Evolutionary conservation across 768 basidiomycete genomes (phyloP).

Genomic region (Tulasnella sp.): DNA sequence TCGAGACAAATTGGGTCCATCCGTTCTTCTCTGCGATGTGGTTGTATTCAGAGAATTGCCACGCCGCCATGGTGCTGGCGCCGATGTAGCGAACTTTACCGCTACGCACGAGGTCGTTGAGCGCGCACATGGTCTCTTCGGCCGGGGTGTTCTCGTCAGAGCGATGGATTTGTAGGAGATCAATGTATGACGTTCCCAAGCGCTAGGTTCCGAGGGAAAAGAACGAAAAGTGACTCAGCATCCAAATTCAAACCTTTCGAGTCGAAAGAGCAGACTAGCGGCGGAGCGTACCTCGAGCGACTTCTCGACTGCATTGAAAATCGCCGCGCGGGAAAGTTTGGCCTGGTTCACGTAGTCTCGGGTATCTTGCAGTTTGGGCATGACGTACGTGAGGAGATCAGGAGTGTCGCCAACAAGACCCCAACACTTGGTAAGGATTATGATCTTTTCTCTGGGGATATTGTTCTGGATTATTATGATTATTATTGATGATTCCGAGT

Average conservation of each 20-base stretch:
- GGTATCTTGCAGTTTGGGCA: not conserved
- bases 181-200: slow-evolving; percentile 32
- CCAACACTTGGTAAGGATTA: not conserved
- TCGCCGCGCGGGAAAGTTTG: not conserved
- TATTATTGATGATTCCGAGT: slow-evolving; percentile 1
- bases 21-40: slow-evolving; percentile 32
- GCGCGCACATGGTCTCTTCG: slow-evolving; percentile 40
- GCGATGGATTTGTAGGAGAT: slow-evolving; percentile 37
- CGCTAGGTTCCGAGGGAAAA: slow-evolving; percentile 28
- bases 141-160: slow-evolving; percentile 30
- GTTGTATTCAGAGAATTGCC: slow-evolving; percentile 27
- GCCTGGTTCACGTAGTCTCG: not conserved
- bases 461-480: slow-evolving; percentile 26
- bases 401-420: not conserved
- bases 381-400: too few species aligned
- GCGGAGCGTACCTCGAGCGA: slow-evolving; percentile 23
- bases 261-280: not conserved
- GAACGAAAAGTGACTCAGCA: slow-evolving; percentile 29
- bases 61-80: slow-evolving; percentile 37
- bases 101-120: slow-evolving; percentile 38
- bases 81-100: slow-evolving; percentile 44
- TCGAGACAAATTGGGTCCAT: slow-evolving; percentile 45
- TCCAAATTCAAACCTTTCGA: too few species aligned
- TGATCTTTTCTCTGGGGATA: not conserved
- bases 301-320: slow-evolving; percentile 8